These are phyloP conservation scores for Pugionium cornutum DNA, from an alignment of 345 rosid species.

Conservation along the genomic window DNA sequence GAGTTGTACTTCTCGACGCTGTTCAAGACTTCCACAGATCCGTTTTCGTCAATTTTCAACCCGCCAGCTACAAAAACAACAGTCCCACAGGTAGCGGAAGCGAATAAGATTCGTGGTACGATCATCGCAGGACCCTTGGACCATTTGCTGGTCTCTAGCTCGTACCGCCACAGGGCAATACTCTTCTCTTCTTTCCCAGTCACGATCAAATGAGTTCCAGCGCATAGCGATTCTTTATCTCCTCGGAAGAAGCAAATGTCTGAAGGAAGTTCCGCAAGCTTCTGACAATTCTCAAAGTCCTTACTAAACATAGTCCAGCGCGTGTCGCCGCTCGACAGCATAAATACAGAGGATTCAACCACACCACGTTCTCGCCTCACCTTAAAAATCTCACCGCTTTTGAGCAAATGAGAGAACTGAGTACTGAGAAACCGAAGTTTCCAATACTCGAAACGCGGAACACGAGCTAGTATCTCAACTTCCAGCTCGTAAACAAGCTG, in stretches of 20 bases:
- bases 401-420: constrained; percentile 52
- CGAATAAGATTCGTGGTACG: constrained; percentile 71
- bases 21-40: constrained; percentile 46
- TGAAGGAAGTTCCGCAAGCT: constrained; percentile 68
- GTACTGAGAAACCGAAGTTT: constrained; percentile 58
- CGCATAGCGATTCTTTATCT: constrained; percentile 81
- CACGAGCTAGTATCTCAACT: constrained; percentile 65
- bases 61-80: constrained; percentile 83
- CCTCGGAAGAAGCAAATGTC: constrained; percentile 59
- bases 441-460: constrained; percentile 74
- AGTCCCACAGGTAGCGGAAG: constrained; percentile 68
- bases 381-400: constrained; percentile 68
- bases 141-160: constrained; percentile 68
- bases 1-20: constrained; percentile 74
- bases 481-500: constrained; percentile 72
- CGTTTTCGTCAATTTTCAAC: constrained; percentile 29
- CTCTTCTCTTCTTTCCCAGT: constrained; percentile 63
- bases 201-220: constrained; percentile 78
- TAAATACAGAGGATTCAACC: constrained; percentile 70
- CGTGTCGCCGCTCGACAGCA: constrained; percentile 66
- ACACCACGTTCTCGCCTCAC: constrained; percentile 59
- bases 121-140: constrained; percentile 72
- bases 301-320: constrained; percentile 74
- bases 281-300: constrained; percentile 47
- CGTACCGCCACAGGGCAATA: constrained; percentile 72